phyloP scores from a whole-genome alignment of 768 basidiomycete species.

The Filobasidium floriforme region DNA sequence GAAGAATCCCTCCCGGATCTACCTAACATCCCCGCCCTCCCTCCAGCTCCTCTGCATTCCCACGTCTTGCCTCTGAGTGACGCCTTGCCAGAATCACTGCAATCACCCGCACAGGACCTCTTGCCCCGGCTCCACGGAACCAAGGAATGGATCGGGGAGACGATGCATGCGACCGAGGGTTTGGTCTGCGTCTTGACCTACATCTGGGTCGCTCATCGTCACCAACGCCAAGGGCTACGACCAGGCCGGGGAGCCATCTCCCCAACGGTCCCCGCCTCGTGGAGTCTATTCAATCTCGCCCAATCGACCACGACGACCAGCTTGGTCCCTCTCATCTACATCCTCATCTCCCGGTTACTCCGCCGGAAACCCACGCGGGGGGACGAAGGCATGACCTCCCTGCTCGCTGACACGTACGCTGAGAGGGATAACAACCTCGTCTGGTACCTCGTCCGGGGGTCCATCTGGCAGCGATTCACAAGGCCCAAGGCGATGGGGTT shows the following conservation, averaged over 20 bases:
- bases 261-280: slow-evolving; percentile 12
- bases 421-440: slow-evolving; percentile 70
- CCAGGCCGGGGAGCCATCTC: not conserved
- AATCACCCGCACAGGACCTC: slow-evolving; percentile 28
- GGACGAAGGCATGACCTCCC: slow-evolving; percentile 54
- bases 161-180: slow-evolving; percentile 24
- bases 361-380: slow-evolving; percentile 34
- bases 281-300: slow-evolving; percentile 27
- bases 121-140: slow-evolving; percentile 25
- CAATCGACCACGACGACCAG: slow-evolving; percentile 48
- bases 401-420: slow-evolving; percentile 57
- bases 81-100: slow-evolving; percentile 24
- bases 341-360: slow-evolving; percentile 11
- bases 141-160: slow-evolving; percentile 29
- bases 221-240: not conserved
- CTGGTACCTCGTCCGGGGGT: slow-evolving; percentile 78
- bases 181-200: slow-evolving; percentile 25
- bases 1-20: slow-evolving; percentile 34
- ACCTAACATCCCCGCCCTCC: slow-evolving; percentile 44
- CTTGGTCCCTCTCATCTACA: slow-evolving; percentile 13
- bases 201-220: not conserved
- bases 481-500: slow-evolving; percentile 34
- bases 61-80: slow-evolving; percentile 34
- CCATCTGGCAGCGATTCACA: slow-evolving; percentile 58
- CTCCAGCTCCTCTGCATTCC: slow-evolving; percentile 63